phyloP scores from a whole-genome alignment of 768 basidiomycete species.

The Boletales sp. region DNA sequence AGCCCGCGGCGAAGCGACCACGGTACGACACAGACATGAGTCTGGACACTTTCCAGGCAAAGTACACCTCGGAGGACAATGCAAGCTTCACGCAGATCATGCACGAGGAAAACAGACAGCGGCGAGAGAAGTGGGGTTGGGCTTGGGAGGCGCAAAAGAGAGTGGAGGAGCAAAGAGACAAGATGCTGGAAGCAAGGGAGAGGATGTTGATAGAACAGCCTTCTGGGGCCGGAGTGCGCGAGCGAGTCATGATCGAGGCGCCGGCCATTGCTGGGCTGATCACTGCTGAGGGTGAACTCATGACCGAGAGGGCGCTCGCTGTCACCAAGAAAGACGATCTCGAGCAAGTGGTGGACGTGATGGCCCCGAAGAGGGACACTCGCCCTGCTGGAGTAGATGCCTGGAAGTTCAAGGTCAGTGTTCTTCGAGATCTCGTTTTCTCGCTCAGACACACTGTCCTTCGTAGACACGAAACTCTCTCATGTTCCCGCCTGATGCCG shows the following conservation, averaged over 20 bases:
- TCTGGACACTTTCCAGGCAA: slow-evolving; percentile 85
- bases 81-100: slow-evolving; percentile 93
- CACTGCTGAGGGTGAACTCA: slow-evolving; percentile 25
- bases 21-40: slow-evolving; percentile 60
- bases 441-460: neutral
- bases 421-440: neutral
- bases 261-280: slow-evolving; percentile 57
- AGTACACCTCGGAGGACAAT: slow-evolving; percentile 96
- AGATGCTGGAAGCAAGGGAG: slow-evolving; percentile 66
- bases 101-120: slow-evolving; percentile 79
- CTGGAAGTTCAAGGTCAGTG: slow-evolving; percentile 75
- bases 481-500: slow-evolving; percentile 94
- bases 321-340: slow-evolving; percentile 23
- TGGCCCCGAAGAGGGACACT: slow-evolving; percentile 77
- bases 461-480: slow-evolving; percentile 84
- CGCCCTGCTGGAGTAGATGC: slow-evolving; percentile 71
- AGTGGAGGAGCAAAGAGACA: slow-evolving; percentile 65
- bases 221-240: slow-evolving; percentile 58
- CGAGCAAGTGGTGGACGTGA: slow-evolving; percentile 54
- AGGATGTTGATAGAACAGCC: slow-evolving; percentile 70
- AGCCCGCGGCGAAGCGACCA: slow-evolving; percentile 51
- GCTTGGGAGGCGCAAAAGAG: slow-evolving; percentile 89
- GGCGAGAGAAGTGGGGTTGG: slow-evolving; percentile 84
- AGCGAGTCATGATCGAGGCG: slow-evolving; percentile 61
- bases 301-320: slow-evolving; percentile 14